phyloP scores from a whole-genome alignment of 768 basidiomycete genomes.

The Psilocybe cubensis region DNA sequence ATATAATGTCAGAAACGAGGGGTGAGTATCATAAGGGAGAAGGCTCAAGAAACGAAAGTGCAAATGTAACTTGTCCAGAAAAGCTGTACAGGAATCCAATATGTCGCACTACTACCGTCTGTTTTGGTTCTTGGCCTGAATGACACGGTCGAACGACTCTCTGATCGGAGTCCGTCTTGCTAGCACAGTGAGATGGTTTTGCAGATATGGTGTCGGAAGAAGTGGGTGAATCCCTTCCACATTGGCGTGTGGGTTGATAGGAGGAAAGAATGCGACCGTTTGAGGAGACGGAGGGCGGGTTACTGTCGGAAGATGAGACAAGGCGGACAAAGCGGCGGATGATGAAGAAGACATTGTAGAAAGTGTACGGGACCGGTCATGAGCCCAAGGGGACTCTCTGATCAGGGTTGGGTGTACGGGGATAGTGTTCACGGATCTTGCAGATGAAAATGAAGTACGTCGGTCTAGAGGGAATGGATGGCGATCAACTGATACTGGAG shows the following conservation, averaged over 20 bases:
- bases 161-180: constrained; percentile 66
- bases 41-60: not conserved
- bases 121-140: constrained; percentile 49
- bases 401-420: constrained; percentile 22
- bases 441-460: constrained; percentile 41
- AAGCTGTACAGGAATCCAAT: not conserved
- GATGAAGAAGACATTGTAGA: constrained; percentile 60
- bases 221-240: constrained; percentile 70
- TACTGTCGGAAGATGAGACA: constrained; percentile 54
- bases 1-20: constrained; percentile 9
- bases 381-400: constrained; percentile 22
- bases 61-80: not conserved
- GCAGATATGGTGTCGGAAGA: constrained; percentile 72
- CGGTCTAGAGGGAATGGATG: constrained; percentile 38
- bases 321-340: constrained; percentile 59
- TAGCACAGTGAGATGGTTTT: constrained; percentile 71
- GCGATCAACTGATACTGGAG: constrained; percentile 26
- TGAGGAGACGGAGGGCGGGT: constrained; percentile 52
- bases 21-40: constrained; percentile 14
- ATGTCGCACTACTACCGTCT: constrained; percentile 18
- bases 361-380: constrained; percentile 47
- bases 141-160: constrained; percentile 72
- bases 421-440: constrained; percentile 25
- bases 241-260: constrained; percentile 54
- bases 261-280: constrained; percentile 65